Evolutionary conservation across 2,329 filamentous ascomycete species (phyloP), one percentile per base, ranked within the genome.

Genomic region (Trichoderma asperellum): DNA sequence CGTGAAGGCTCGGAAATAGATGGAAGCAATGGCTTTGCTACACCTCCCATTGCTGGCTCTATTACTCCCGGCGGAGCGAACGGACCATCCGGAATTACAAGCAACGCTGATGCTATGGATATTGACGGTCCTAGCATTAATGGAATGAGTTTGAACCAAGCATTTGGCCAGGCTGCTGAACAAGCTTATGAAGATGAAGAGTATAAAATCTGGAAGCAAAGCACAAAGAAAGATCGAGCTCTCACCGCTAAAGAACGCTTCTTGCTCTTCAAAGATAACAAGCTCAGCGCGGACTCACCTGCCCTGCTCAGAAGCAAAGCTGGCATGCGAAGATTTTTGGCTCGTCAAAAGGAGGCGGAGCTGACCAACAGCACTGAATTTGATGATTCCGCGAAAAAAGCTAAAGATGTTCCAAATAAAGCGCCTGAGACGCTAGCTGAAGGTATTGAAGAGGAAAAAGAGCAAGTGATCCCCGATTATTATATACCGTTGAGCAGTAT

Each of bases 171-270:
- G 70, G 87, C 87, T 35, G 86, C 84, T 16, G 92, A 96, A 74
- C 92, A 97, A 73, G 86, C 88, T 14, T 93, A 93, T 73, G 89
- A 96, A 74, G 94, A 98, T 74, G 94, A 98, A 70, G 95, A 97
- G 77, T 97, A 96, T 82, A 97, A 96, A 78, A 92, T 96, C 43
- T 99, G 96, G 96, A 99, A 98, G 82, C 95, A 98, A 80, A 93
- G 97, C 52, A 99, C 96, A 2, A 98, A 98, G 81, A 97, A 96
- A 78, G 94, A 97, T 76, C 90, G 96, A 71, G 96, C 96, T 4
- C 83, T 91, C 29, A 89, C 95, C 65, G 92, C 96, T 70, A 93
- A 94, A 72, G 93, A 97, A 77, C 88, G 96, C 37, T 90, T 94
- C 79, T 88, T 92, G 49, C 87, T 99, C 16, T 97, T 99, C 81